These are phyloP conservation scores for Naematelia aurantialba DNA, from an alignment of 768 basidiomycete species.

Conservation along the genomic window DNA sequence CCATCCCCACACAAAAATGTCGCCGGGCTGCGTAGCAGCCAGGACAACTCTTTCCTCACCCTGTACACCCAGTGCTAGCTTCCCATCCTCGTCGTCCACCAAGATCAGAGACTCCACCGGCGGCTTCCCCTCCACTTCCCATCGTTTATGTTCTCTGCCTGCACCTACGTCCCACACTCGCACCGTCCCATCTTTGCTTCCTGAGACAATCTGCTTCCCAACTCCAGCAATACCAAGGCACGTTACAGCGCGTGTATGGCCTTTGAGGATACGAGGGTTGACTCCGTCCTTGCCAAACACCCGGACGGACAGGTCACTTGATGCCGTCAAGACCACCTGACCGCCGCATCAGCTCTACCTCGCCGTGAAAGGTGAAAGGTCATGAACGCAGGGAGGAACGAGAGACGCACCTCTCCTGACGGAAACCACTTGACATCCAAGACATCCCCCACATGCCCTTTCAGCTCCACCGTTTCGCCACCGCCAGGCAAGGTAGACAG, in stretches of 20 bases:
- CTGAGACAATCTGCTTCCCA: slow-evolving; percentile 66
- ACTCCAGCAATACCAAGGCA: slow-evolving; percentile 62
- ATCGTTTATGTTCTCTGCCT: slow-evolving; percentile 56
- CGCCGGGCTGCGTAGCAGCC: slow-evolving; percentile 19
- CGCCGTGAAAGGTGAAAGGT: neutral
- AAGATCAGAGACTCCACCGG: slow-evolving; percentile 29
- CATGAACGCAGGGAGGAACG: neutral
- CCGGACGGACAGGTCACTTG: slow-evolving; percentile 64
- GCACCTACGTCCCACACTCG: slow-evolving; percentile 69
- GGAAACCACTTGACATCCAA: slow-evolving; percentile 48
- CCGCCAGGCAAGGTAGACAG: slow-evolving; percentile 21
- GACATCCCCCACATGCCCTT: slow-evolving; percentile 52
- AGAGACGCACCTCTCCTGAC: slow-evolving; percentile 40
- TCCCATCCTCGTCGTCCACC: slow-evolving; percentile 18
- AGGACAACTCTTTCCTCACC: slow-evolving; percentile 14
- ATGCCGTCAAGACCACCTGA: slow-evolving; percentile 66
- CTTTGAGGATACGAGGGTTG: slow-evolving; percentile 63
- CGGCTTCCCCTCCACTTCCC: slow-evolving; percentile 47
- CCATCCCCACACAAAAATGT: slow-evolving; percentile 5
- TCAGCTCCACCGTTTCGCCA: slow-evolving; percentile 26
- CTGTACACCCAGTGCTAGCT: slow-evolving; percentile 11
- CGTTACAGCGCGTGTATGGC: slow-evolving; percentile 66
- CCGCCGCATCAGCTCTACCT: neutral
- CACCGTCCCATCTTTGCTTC: slow-evolving; percentile 65
- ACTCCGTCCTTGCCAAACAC: slow-evolving; percentile 60